These are phyloP conservation scores for Trypanosoma vivax DNA, from an alignment of 208 protist species.

Conservation along the genomic window DNA sequence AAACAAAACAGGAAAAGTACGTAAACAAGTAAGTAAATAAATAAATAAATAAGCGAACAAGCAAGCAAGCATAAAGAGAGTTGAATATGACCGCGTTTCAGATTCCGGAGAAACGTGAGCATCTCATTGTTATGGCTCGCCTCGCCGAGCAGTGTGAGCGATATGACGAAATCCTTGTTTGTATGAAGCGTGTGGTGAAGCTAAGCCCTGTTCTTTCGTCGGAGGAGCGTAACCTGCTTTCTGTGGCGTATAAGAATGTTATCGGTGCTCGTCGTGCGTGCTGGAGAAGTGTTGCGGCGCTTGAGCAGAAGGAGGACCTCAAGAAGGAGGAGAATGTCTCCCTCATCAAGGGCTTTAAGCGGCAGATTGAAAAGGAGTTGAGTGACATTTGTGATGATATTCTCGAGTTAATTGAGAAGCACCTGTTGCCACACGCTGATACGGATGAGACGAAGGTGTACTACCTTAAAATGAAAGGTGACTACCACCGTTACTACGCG, in stretches of 20 bases:
- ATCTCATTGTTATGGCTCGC: conserved; percentile 94
- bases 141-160: conserved; percentile 98
- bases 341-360: conserved; percentile 94
- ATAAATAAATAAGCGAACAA: background rate
- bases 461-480: conserved; percentile 94
- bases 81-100: conserved; percentile 44
- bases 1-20: background rate
- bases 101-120: conserved; percentile 88
- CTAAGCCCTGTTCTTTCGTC: conserved; percentile 92
- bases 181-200: conserved; percentile 97
- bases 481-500: conserved; percentile 97
- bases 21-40: background rate
- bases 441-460: conserved; percentile 87
- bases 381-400: conserved; percentile 95
- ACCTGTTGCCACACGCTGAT: conserved; percentile 91
- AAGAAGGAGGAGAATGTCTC: conserved; percentile 87
- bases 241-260: conserved; percentile 99
- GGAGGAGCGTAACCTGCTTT: conserved; percentile 99
- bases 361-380: conserved; percentile 97
- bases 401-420: conserved; percentile 92
- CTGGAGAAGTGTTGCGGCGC: conserved; percentile 97
- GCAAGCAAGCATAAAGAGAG: too few relatives aligned
- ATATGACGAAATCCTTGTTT: conserved; percentile 98
- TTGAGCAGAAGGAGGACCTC: conserved; percentile 95
- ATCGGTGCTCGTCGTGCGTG: conserved; percentile 98